Evolutionary conservation across 2,329 filamentous ascomycete species (phyloP), one percentile per base, ranked within the genome.

Genomic region (Botrytis paeoniae): DNA sequence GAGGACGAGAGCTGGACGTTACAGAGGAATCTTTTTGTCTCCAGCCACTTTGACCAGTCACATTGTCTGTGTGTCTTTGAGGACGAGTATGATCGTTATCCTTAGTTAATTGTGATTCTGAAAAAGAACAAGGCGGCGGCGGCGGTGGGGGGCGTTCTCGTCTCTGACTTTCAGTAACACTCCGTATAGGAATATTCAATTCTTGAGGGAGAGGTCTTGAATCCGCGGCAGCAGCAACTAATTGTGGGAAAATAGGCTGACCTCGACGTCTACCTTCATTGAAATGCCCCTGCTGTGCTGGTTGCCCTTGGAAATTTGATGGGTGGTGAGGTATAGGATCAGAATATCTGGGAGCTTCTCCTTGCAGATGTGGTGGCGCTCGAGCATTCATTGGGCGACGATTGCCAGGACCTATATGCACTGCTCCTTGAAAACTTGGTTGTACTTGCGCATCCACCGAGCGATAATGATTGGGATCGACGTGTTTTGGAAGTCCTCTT

Each of bases 321-420:
- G 45, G 45, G 45, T 12, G 10, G 3, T 25, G 45, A 25, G 22
- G 22, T 51, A 12, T 25, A 2, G 45, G 22, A 25, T 51, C 4
- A 51, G 4, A 12, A 4, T 51, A 51, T 3, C 22, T 14, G 45
- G 45, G 45, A 25, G 22, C 45, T 51, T 0, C 45, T 25, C 22
- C 2, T 51, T 51, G 45, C 22, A 10, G 45, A 25, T 51, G 22
- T 12, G 4, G 10, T 60, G 32, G 57, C 20, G 35, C 32, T 37
- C 3, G 18, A 60, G 32, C 18, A 35, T 60, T 20, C 29, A 12
- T 35, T 22, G 29, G 9, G 3, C 18, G 57, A 60, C 8, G 9
- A 60, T 2, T 8, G 5, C 10, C 29, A 59, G 9, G 4, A 0
- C 12, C 18, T 3, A 22, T 1, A 6, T 35, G 4, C 8, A 22